Base-by-base conservation (phyloP, 768 basidiomycete species). In the Russula brevipes region DNA sequence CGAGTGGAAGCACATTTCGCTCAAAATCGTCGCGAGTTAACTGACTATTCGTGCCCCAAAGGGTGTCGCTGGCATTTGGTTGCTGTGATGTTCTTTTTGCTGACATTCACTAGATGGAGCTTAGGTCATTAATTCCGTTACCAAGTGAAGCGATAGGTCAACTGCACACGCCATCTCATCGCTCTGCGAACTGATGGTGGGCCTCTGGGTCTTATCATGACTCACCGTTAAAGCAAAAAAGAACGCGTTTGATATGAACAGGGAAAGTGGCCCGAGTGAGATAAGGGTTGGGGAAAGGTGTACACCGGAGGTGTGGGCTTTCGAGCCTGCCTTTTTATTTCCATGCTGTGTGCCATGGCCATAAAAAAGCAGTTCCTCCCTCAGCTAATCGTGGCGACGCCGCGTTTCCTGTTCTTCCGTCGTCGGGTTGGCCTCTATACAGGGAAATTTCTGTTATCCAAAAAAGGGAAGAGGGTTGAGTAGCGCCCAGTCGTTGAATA, bases 311-410 rank as follows among this genome's bases (percentile, higher is more conserved):
- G 53, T 60, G 50, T 30, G 54, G 10, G 10, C 54, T 24, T 54
- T 42, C 30, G 41, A 31, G 6, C 35, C 41, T 33, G 3, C 47
- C 47, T 51, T 64, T 58, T 59, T 60, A 52, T 64, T 36, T 39
- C 39, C 24, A 4, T 51, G 47, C 35, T 49, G 62, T 51, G 46
- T 55, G 17, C 35, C 35, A 33, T 19, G 3, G 16, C 2, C 2
- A 10, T 19, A 55, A 16, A 24, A 60, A 60, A 50, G 58, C 42
- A 38, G 58, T 60, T 50, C 53, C 31, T 7, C 19, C 46, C 39
- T 19, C 12, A 35, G 12, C 42, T 12, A 19, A 44, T 35, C 46
- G 17, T 39, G 44, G 16, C 39, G 39, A 54, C 53, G 47, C 8
- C 47, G n/a, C 24, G 3, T 41, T 41, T 54, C 6, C 5, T 24